Percentiles rank a stretch among this genome's conserved stretches.
Evolutionary conservation across 129 eudicot genomes (phyloP).

Genomic region (Artemisia annua): DNA sequence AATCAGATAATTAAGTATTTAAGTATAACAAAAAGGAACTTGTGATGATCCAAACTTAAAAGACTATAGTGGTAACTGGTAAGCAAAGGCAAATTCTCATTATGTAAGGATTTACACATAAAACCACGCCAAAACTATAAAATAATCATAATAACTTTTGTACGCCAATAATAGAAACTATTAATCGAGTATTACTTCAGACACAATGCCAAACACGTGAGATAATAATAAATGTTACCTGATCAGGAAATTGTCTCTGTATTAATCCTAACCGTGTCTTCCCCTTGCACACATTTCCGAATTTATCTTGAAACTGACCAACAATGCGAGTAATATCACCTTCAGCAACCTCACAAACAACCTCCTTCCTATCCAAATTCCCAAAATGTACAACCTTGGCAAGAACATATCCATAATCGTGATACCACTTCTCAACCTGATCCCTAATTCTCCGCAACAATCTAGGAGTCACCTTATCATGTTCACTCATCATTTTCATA

Average conservation of each 20-base stretch:
- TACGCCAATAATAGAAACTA: slow-evolving; percentile 32
- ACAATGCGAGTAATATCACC: slow-evolving; percentile 84
- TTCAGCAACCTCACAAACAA: slow-evolving; percentile 93
- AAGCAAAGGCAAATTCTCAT: too few relatives aligned
- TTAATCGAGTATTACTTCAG: slow-evolving; percentile 74
- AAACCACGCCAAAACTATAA: too few relatives aligned
- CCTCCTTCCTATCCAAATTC: slow-evolving; percentile 72
- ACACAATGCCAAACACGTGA: slow-evolving; percentile 33
- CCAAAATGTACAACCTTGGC: slow-evolving; percentile 91
- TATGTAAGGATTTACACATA: too few relatives aligned
- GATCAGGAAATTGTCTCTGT: slow-evolving; percentile 68
- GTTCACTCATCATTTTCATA: slow-evolving; percentile 55
- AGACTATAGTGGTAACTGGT: too few relatives aligned
- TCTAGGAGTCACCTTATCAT: slow-evolving; percentile 67
- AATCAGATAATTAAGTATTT: too few relatives aligned
- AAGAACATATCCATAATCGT: slow-evolving; percentile 84
- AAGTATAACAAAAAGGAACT: too few relatives aligned
- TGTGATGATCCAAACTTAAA: too few relatives aligned
- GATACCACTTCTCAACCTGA: slow-evolving; percentile 84
- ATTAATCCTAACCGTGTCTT: slow-evolving; percentile 70
- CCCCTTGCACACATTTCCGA: slow-evolving; percentile 89
- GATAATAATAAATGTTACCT: slow-evolving; percentile 38
- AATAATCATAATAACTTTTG: too few relatives aligned
- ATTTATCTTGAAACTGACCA: slow-evolving; percentile 84
- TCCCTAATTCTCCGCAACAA: slow-evolving; percentile 77